These are phyloP conservation scores for Teunomyces panamensis DNA, from an alignment of 805 yeast genomes.

Conservation along the genomic window DNA sequence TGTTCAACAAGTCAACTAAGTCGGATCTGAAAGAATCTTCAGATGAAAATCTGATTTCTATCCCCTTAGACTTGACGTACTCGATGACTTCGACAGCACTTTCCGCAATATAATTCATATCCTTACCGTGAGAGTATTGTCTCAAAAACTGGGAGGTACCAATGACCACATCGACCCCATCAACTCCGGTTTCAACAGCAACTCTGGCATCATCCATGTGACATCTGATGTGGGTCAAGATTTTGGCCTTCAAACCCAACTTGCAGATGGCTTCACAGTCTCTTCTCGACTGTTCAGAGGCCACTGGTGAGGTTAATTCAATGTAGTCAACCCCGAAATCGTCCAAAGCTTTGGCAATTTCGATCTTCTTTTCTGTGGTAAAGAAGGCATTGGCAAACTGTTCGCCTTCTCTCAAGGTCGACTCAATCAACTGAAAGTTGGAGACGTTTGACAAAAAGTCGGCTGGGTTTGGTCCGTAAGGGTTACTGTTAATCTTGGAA, in stretches of 20 bases:
- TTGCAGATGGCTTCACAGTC: slow-evolving; percentile 99
- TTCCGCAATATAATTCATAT: slow-evolving; percentile 96
- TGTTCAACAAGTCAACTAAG: slow-evolving; percentile 89
- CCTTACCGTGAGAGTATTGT: slow-evolving; percentile 96
- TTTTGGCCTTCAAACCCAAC: slow-evolving; percentile 92
- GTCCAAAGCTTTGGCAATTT: slow-evolving; percentile 94
- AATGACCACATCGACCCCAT: slow-evolving; percentile 97
- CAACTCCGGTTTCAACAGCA: slow-evolving; percentile 98
- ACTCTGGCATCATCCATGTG: slow-evolving; percentile 98
- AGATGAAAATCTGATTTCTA: slow-evolving; percentile 93
- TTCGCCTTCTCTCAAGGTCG: slow-evolving; percentile 97
- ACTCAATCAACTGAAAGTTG: slow-evolving; percentile 87
- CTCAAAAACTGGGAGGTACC: slow-evolving; percentile 95
- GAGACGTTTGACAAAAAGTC: slow-evolving; percentile 89
- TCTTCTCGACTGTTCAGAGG: slow-evolving; percentile 85
- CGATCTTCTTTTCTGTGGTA: slow-evolving; percentile 90
- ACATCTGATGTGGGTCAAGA: slow-evolving; percentile 94
- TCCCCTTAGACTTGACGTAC: slow-evolving; percentile 93
- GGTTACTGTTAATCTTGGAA: slow-evolving; percentile 45
- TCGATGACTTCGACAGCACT: slow-evolving; percentile 95
- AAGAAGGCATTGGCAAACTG: slow-evolving; percentile 98
- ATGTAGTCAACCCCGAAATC: slow-evolving; percentile 98
- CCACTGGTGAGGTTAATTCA: slow-evolving; percentile 96
- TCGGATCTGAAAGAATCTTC: slow-evolving; percentile 98
- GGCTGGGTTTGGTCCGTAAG: slow-evolving; percentile 94